Base-by-base conservation (phyloP, 2,329 filamentous ascomycete genomes). In the Talaromyces pinophilus region DNA sequence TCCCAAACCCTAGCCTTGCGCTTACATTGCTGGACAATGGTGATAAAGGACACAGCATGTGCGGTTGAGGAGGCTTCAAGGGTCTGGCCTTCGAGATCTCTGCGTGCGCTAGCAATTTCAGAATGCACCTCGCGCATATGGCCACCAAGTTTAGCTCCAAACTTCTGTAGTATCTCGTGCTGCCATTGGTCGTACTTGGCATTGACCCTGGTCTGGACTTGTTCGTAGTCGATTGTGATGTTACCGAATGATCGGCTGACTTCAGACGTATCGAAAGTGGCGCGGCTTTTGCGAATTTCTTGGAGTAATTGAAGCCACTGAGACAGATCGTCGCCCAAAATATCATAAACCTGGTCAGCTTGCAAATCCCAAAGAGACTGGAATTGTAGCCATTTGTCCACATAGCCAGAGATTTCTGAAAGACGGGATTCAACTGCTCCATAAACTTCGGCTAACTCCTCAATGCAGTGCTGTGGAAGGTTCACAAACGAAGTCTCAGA, bases 171-270 rank as follows among this genome's bases (percentile, higher is more conserved):
- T 64, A 99, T 96, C 71, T 99, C 95, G 73, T 97, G 92, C 78
- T 99, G 95, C 95, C 96, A 99, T 78, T 98, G 94, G 76, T 99
- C 96, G 76, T 99, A 99, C 78, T 98, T 99, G 72, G 93, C 92
- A 74, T 98, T 99, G 78, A 99, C 95, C 79, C 97, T 97, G 66
- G 94, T 92, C 79, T 99, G 96, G 0, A 99, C 95, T 78, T 99
- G 96, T 73, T 98, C 95, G 74, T 99, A 99, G 77, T 99, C 94
- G 74, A 99, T 93, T 3, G 91, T 92, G 63, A 98, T 88, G 78
- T 96, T 94, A 4, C 95, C 95, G 76, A 99, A 99, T 0, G 90
- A 91, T 46, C 92, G 90, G 78, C 90, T 95, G 70, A 96, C 92
- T 76, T 97, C 95, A 8, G 94, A 96, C 1, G 94, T 99, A 75